Evolutionary conservation across 495 filamentous ascomycete species (phyloP).

Genomic region (Mycothermus thermophilus): DNA sequence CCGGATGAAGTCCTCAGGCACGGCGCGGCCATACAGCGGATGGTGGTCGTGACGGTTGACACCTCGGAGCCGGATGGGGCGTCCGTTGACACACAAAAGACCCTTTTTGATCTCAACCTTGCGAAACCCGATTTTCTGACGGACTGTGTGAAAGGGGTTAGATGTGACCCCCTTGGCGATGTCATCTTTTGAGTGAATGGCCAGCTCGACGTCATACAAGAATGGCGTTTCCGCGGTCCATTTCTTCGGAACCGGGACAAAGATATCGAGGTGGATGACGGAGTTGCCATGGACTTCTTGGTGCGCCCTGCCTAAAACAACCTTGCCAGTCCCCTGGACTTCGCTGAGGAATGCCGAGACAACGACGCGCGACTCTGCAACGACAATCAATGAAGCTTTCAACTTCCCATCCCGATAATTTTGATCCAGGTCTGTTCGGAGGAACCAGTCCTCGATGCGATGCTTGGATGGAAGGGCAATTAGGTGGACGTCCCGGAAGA

Average conservation of each 20-base stretch:
- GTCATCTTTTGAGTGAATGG: conserved; percentile 6
- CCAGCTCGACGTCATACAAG: conserved; percentile 39
- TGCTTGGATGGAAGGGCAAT: conserved; percentile 37
- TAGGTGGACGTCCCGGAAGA: conserved; percentile 53
- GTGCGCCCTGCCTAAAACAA: conserved; percentile 1
- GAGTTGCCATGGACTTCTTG: conserved; percentile 5
- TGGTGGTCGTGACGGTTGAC: conserved; percentile 56
- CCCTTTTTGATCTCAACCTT: conserved; percentile 44
- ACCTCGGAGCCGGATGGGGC: conserved; percentile 41
- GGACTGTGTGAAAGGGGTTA: neutral
- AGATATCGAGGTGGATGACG: conserved; percentile 22
- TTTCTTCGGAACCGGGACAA: conserved; percentile 35
- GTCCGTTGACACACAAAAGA: conserved; percentile 45
- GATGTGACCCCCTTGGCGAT: neutral
- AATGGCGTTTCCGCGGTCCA: conserved; percentile 56
- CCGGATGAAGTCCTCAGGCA: conserved; percentile 42
- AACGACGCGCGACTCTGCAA: too few species aligned
- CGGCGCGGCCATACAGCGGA: conserved; percentile 42
- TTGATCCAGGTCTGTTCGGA: conserved; percentile 40
- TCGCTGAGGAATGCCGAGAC: too few species aligned
- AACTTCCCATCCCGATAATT: conserved; percentile 42
- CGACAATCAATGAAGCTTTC: too few species aligned
- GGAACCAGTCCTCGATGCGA: conserved; percentile 45
- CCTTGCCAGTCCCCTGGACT: too few species aligned
- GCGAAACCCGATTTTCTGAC: conserved; percentile 40